Conservation (phyloP, 2,329 filamentous ascomycete genomes). For the Calycina herbarum region DNA sequence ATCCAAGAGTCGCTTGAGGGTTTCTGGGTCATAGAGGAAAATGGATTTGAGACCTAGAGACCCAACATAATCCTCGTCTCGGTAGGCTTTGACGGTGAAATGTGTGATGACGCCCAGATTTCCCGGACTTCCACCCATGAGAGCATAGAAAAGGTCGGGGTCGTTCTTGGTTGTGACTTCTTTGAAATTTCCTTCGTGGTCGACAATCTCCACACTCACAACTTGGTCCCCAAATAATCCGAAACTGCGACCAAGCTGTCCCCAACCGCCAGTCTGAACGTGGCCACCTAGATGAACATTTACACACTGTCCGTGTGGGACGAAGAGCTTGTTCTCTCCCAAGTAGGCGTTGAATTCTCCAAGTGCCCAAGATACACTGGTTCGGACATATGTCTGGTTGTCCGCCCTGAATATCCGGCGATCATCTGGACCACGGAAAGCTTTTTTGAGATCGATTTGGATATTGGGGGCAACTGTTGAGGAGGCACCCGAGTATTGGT, state of each 20-base stretch:
- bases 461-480: conserved; percentile 47
- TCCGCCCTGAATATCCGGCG: conserved; percentile 38
- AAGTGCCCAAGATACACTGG: conserved; percentile 45
- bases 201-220: conserved; percentile 33
- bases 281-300: conserved; percentile 49
- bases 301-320: conserved; percentile 48
- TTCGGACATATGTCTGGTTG: conserved; percentile 40
- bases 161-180: conserved; percentile 32
- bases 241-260: conserved; percentile 9
- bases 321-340: conserved; percentile 43
- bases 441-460: conserved; percentile 46
- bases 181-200: conserved; percentile 32
- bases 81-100: conserved; percentile 41
- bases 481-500: conserved; percentile 51
- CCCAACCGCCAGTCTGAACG: conserved; percentile 40
- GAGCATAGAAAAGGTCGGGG: conserved; percentile 36
- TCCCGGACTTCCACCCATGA: conserved; percentile 39
- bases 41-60: conserved; percentile 45
- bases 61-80: conserved; percentile 42
- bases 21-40: conserved; percentile 43
- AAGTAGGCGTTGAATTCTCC: conserved; percentile 47
- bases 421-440: conserved; percentile 40
- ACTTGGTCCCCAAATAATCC: conserved; percentile 39
- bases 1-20: conserved; percentile 42
- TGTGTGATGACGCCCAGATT: conserved; percentile 39